Evolutionary conservation across 2,329 filamentous ascomycete species (phyloP), one percentile per base, ranked within the genome.

Genomic region (Colletotrichum sojae): DNA sequence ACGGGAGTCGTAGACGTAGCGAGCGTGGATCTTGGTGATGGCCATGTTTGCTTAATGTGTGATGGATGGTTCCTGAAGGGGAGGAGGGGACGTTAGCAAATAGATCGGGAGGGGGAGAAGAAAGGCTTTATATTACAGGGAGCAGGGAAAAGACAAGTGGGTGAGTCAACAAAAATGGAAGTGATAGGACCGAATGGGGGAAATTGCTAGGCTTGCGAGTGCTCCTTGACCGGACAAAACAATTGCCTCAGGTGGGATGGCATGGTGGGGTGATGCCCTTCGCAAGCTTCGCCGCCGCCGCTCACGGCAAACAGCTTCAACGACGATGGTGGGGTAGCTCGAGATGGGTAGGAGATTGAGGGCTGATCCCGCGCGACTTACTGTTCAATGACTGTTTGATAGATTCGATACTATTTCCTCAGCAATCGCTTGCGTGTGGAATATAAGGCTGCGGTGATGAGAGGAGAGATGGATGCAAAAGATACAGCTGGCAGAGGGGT

Each of bases 1-100:
- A 82, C 96, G 95, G 83, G 96, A 98, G 90, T 99, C 96, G 90
- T 95, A 99, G 88, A 99, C 94, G 80, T 92, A 95, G 82, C 96
- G 93, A 80, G 93, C 93, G 89, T 95, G 92, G 81, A 96, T 89
- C 89, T 95, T 95, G 83, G 91, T 90, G 84, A 96, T 94, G 79
- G 93, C 87, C 96, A 99, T 99, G 75, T 81, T n/a, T 95, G 84
- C 57, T 54, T 20, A 49, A 39, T 54, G 54, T 69, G 31, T 61
- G 43, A 27, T 67, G 67, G 45, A 61, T 53, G 63, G 16, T 61
- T 69, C 55, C 67, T 67, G 60, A 48, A 55, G 16, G 52, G 40
- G 49, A 43, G 45, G 18, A 12, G 31, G 46, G 52, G 62, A 66
- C 55, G 49, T 66, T n/a, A 66, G 62, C 22, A 13, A 18, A 51